These are phyloP conservation scores for Candida loeiensis DNA, from an alignment of 805 yeast genomes.

Conservation along the genomic window DNA sequence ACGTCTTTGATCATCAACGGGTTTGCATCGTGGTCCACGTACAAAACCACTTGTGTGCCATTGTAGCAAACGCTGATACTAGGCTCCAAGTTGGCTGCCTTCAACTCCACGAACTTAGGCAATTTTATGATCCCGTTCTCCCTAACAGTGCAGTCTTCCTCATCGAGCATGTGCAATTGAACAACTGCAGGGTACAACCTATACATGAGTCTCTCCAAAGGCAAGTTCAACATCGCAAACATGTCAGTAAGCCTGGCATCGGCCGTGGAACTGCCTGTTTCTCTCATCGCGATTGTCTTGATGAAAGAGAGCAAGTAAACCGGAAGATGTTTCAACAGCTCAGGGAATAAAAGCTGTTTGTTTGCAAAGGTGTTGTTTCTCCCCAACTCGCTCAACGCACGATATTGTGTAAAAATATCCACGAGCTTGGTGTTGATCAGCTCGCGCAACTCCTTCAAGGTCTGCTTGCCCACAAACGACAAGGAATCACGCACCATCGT, in stretches of 20 bases:
- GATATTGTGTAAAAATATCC: constrained; percentile 47
- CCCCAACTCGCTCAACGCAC: constrained; percentile 43
- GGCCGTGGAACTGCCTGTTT: constrained; percentile 45
- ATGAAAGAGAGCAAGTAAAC: constrained; percentile 64
- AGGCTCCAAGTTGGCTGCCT: constrained; percentile 47
- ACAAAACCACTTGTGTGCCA: constrained; percentile 56
- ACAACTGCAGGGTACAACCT: constrained; percentile 79
- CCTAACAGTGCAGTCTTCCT: constrained; percentile 45
- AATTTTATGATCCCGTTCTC: constrained; percentile 39
- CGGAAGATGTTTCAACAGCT: constrained; percentile 68
- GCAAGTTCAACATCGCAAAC: constrained; percentile 48
- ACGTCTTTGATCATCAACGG: constrained; percentile 67
- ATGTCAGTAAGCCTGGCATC: constrained; percentile 63
- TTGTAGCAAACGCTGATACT: constrained; percentile 79
- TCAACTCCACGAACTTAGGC: constrained; percentile 49
- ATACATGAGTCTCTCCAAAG: constrained; percentile 54
- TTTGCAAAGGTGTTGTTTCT: constrained; percentile 37
- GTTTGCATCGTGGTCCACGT: constrained; percentile 69
- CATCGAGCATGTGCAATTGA: constrained; percentile 63
- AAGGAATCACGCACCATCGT: constrained; percentile 39
- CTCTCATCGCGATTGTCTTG: constrained; percentile 62
- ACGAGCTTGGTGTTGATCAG: constrained; percentile 39
- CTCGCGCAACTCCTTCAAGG: constrained; percentile 35
- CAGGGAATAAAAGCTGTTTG: constrained; percentile 77
- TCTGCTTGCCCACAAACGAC: constrained; percentile 39